Evolutionary conservation across 495 filamentous ascomycete genomes (phyloP), one percentile per base, ranked within the genome.

Genomic region (Aspergillus coremiiformis): DNA sequence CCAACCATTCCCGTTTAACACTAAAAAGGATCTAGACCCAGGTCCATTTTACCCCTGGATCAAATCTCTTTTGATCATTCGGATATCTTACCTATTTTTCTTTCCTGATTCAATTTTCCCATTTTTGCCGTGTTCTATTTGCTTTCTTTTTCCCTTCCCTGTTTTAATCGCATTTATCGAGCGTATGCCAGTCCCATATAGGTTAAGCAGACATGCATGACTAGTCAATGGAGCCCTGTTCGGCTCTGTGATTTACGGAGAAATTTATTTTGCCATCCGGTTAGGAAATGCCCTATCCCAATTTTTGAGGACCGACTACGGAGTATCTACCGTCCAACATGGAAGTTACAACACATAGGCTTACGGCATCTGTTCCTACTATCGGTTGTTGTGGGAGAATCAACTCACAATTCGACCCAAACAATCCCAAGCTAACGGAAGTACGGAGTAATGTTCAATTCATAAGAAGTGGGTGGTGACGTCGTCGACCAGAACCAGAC

Each of bases 231-330:
- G 4, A 32, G 15, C 29, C 17, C 15, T 14, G 39, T 53, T 53
- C 46, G 50, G 47, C 23, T 19, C 23, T 63, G 55, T 62, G 61
- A 66, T 66, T 63, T 51, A 66, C 54, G 63, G 63, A 66, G 60
- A 66, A 66, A 60, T 66, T 63, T 39, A 60, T 66, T 63, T 39
- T 64, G 47, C 49, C 15, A 49, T 27, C 47, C 44, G 53, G 46
- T 37, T 39, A n/a, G n/a, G n/a, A n/a, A n/a, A n/a, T n/a, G n/a
- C n/a, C n/a, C n/a, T n/a, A n/a, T n/a, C n/a, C n/a, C n/a, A n/a
- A n/a, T n/a, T n/a, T n/a, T n/a, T n/a, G n/a, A n/a, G n/a, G n/a
- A n/a, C n/a, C n/a, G n/a, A n/a, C n/a, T n/a, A n/a, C n/a, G n/a
- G n/a, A n/a, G n/a, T n/a, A n/a, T 53, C 29, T 47, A 27, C 50